Evolutionary conservation across 495 filamentous ascomycete genomes (phyloP).

Genomic region (Lophium mytilinum): DNA sequence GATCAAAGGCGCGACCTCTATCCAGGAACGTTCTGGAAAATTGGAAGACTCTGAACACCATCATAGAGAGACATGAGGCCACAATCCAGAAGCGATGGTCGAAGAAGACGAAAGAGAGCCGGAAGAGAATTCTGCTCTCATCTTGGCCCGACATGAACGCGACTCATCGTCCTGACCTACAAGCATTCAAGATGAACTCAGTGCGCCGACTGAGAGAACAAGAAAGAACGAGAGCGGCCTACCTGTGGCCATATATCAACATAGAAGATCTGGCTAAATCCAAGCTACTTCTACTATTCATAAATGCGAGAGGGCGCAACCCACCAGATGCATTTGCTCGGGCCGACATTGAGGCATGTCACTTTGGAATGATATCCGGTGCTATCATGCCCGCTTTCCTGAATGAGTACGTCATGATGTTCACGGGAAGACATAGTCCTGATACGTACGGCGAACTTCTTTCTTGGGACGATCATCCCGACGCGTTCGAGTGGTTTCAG

Average conservation of each 20-base stretch:
- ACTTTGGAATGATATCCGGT: constrained; percentile 25
- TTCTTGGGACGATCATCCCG: constrained; percentile 33
- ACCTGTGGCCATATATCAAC: constrained; percentile 50
- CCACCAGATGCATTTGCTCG: constrained; percentile 37
- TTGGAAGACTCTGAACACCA: not conserved
- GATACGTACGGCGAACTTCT: constrained; percentile 42
- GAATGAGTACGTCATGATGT: constrained; percentile 36
- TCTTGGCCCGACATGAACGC: constrained; percentile 10
- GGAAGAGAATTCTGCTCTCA: constrained; percentile 4
- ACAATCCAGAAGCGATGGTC: constrained; percentile 13
- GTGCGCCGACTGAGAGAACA: not conserved
- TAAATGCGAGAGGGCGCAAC: constrained; percentile 44
- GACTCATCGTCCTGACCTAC: constrained; percentile 7
- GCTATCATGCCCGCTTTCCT: constrained; percentile 35
- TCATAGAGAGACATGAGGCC: constrained; percentile 10
- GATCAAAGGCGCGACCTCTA: not conserved
- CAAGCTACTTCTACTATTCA: constrained; percentile 37
- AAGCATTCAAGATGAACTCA: not conserved
- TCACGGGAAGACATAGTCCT: constrained; percentile 31
- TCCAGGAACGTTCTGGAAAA: constrained; percentile 1
- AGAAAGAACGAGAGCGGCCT: constrained; percentile 23
- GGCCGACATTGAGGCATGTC: constrained; percentile 30
- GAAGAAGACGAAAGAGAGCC: constrained; percentile 7
- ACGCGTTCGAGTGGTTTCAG: constrained; percentile 31
- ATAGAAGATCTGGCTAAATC: constrained; percentile 45